Evolutionary conservation across 176 grass and related monocot genomes (phyloP).

Genomic region (Zea luxurians): DNA sequence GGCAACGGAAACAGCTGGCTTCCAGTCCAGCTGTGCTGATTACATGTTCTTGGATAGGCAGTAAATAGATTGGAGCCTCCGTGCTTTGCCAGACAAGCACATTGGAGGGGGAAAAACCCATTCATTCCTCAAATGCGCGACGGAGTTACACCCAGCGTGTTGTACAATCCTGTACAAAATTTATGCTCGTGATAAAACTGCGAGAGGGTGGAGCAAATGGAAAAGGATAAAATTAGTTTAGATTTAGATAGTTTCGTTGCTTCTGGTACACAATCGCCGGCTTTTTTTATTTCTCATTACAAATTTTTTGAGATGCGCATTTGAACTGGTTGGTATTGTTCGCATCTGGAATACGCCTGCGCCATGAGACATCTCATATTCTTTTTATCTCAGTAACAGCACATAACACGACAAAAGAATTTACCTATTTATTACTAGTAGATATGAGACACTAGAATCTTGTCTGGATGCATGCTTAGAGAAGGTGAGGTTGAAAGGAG

Average conservation of each 20-base stretch:
- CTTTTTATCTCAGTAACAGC: background rate
- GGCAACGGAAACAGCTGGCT: constrained; percentile 43
- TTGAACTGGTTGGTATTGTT: background rate
- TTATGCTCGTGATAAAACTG: constrained; percentile 36
- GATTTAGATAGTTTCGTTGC: constrained; percentile 18
- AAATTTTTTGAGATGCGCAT: background rate
- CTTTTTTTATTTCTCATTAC: background rate
- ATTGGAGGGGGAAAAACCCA: background rate
- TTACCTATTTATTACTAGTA: background rate
- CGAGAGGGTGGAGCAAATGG: constrained; percentile 36
- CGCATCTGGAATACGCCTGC: background rate
- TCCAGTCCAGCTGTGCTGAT: constrained; percentile 30
- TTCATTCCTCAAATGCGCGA: constrained; percentile 37
- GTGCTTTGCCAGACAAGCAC: constrained; percentile 16
- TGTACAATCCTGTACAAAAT: constrained; percentile 51
- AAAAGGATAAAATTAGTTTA: background rate
- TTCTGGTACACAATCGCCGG: background rate
- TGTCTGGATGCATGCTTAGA: background rate
- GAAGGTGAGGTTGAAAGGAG: background rate
- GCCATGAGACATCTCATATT: background rate
- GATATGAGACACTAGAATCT: background rate
- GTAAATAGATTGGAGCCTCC: constrained; percentile 29
- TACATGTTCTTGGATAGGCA: constrained; percentile 58
- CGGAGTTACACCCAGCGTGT: constrained; percentile 28
- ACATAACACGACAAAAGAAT: background rate